Evolutionary conservation across 352 stramenopile species (phyloP).

Genomic region (Discostella stelligera): DNA sequence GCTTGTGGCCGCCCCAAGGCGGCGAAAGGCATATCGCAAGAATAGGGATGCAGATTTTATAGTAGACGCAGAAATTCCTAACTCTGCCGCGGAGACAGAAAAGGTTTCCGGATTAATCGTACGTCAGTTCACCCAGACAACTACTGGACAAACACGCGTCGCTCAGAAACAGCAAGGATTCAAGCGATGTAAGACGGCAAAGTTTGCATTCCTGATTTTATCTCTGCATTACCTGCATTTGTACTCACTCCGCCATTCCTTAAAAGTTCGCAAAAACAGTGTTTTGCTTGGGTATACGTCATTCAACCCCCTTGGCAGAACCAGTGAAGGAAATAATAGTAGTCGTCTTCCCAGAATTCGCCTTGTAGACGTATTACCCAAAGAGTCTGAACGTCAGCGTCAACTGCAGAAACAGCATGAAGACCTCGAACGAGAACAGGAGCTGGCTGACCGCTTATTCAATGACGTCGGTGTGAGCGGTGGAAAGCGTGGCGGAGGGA

Average conservation of each 20-base stretch:
- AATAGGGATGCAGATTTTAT: constrained; percentile 21
- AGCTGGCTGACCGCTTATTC: constrained; percentile 66
- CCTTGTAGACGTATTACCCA: constrained; percentile 47
- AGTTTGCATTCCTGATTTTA: neutral
- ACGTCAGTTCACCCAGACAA: constrained; percentile 27
- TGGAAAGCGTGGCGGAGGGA: constrained; percentile 29
- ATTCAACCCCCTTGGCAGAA: constrained; percentile 12
- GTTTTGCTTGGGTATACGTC: constrained; percentile 42
- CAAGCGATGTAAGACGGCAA: constrained; percentile 44
- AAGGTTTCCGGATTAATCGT: constrained; percentile 40
- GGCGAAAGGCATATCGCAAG: constrained; percentile 39
- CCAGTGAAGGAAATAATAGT: constrained; percentile 9
- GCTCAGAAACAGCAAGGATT: constrained; percentile 42
- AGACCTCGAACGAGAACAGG: constrained; percentile 57
- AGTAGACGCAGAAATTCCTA: constrained; percentile 15
- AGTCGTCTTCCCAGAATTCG: constrained; percentile 26
- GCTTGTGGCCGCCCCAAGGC: constrained; percentile 39
- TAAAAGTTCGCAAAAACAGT: constrained; percentile 47
- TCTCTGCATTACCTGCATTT: neutral
- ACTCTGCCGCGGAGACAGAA: constrained; percentile 33
- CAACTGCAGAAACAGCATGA: constrained; percentile 50
- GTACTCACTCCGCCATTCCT: neutral
- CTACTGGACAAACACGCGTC: neutral
- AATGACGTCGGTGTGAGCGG: constrained; percentile 41
- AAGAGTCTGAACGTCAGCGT: constrained; percentile 57